phyloP scores from a whole-genome alignment of 768 basidiomycete species.

The Trametes cubensis region DNA sequence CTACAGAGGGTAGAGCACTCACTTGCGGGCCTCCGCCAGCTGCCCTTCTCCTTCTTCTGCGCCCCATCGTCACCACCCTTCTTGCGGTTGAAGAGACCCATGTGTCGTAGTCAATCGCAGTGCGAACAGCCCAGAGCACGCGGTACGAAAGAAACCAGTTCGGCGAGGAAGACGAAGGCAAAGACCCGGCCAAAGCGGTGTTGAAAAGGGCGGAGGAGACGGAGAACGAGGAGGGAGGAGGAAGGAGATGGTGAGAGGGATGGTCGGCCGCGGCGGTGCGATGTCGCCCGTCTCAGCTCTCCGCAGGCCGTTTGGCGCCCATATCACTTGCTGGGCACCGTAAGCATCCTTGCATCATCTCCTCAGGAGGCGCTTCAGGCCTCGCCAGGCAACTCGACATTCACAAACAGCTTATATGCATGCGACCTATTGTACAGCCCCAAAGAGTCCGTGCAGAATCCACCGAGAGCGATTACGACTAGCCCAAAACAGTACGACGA shows the following conservation, averaged over 20 bases:
- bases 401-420: neutral
- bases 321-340: neutral
- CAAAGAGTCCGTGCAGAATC: neutral
- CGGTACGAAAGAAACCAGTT: slow-evolving; percentile 1
- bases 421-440: neutral
- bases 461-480: neutral
- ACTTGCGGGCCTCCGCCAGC: slow-evolving; percentile 87
- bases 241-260: neutral
- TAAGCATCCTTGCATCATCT: neutral
- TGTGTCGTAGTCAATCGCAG: neutral
- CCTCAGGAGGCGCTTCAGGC: neutral
- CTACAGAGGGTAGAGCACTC: slow-evolving; percentile 35
- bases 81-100: slow-evolving; percentile 33
- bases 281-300: slow-evolving; percentile 12
- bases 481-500: neutral
- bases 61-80: slow-evolving; percentile 32
- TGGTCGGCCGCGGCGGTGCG: slow-evolving; percentile 13
- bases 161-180: neutral
- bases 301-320: slow-evolving; percentile 1
- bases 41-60: slow-evolving; percentile 78
- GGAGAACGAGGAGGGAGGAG: neutral
- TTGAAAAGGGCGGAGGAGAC: neutral
- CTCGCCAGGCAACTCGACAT: neutral
- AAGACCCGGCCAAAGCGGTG: neutral
- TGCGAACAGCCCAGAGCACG: neutral